These are phyloP conservation scores for Didymella keratinophila DNA, from an alignment of 2,329 filamentous ascomycete species.

Conservation along the genomic window DNA sequence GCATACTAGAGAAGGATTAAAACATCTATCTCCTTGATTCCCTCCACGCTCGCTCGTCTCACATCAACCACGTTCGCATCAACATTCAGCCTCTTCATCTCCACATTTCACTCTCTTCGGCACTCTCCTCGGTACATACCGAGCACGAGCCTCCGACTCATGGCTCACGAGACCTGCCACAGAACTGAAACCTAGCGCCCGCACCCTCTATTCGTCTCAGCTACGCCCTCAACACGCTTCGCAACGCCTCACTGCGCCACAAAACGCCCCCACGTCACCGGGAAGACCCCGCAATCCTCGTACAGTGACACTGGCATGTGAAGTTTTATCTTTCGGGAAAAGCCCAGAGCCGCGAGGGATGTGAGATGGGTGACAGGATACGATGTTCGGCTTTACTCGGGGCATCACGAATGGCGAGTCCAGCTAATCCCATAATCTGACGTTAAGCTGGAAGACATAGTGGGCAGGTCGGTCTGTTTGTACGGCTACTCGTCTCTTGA, in stretches of 20 bases:
- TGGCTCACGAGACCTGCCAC: too few relatives aligned
- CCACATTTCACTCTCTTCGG: not conserved
- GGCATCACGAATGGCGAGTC: too few relatives aligned
- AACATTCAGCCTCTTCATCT: not conserved
- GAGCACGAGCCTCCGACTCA: not conserved
- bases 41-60: not conserved
- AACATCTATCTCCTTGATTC: not conserved
- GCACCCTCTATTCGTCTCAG: not conserved
- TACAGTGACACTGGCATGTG: conserved; percentile 1
- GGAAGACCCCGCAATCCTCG: not conserved
- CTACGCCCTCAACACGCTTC: not conserved
- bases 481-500: not conserved
- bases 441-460: too few relatives aligned
- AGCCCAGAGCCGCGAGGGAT: too few relatives aligned
- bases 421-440: too few relatives aligned
- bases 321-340: not conserved
- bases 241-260: not conserved
- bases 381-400: too few relatives aligned
- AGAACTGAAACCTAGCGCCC: conserved; percentile 14
- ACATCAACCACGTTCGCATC: not conserved
- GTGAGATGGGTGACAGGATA: too few relatives aligned
- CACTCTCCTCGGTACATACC: not conserved
- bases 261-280: not conserved
- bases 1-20: not conserved
- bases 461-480: too few relatives aligned